Evolutionary conservation across 768 basidiomycete genomes (phyloP), one percentile per base, ranked within the genome.

Genomic region (Pleurotus cornucopiae): DNA sequence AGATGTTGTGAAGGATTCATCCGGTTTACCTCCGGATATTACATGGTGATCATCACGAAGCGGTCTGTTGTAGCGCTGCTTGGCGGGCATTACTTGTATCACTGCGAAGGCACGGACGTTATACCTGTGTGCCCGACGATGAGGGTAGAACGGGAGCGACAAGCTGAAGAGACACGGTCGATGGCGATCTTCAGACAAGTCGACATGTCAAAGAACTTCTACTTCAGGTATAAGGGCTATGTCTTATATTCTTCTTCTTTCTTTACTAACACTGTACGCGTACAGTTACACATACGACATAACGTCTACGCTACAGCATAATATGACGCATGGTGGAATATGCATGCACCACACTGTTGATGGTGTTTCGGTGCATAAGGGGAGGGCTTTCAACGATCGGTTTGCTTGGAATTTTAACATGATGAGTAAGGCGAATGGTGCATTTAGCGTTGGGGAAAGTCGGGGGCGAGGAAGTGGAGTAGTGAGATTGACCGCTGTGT

Each of bases 141-240:
- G 21, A 95, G 98, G 54, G 97, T 94, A 1, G 82, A 97, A 13
- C 30, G 30, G 16, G 96, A 97, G 45, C 89, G 89, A 61, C 88
- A 88, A 0, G 78, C 89, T 0, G 94, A 97, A 64, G 95, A 98
- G 66, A 89, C 90, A 64, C 84, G 92, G 6, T 77, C 94, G 34
- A 84, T 95, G 75, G 88, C 85, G 58, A 83, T 91, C 6, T 99
- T 98, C 76, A 94, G 94, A 67, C 92, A 95, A 69, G 94, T 98
- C 1, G 96, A 99, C 65, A 84, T 98, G 80, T 88, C 89, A n/a
- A 98, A 98, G 73, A 98, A 98, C 73, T 98, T 98, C 68, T 99
- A 98, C 73, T 98, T 98, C 72, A 94, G 91, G 92, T 92, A 34
- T 34, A 60, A 37, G 67, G 57, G 25, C 57, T 37, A 53, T 34